These are phyloP conservation scores for Abrus precatorius DNA, from an alignment of 306 rosid genomes.

Conservation along the genomic window DNA sequence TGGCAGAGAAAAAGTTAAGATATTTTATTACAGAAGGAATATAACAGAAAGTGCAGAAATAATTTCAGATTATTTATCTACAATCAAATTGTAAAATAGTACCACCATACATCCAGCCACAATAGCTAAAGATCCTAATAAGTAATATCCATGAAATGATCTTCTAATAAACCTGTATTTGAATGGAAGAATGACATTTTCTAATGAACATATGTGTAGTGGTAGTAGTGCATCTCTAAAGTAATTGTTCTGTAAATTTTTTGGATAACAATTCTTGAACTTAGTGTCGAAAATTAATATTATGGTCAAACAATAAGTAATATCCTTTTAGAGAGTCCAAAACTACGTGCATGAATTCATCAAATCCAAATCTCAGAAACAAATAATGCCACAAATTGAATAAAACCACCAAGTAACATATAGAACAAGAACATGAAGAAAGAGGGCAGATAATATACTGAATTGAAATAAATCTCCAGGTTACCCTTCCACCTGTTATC, in stretches of 20 bases:
- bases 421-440: constrained; percentile 20
- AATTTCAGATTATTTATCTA: neutral
- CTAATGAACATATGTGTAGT: neutral
- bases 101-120: neutral
- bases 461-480: constrained; percentile 44
- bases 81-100: neutral
- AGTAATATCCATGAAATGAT: neutral
- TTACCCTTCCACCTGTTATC: constrained; percentile 56
- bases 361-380: constrained; percentile 24
- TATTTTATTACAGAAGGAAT: neutral
- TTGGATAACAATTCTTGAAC: neutral
- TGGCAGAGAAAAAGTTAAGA: neutral
- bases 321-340: neutral
- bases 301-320: constrained; percentile 6
- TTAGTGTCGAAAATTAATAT: constrained; percentile 10
- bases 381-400: constrained; percentile 19
- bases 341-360: constrained; percentile 6
- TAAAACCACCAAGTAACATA: constrained; percentile 36
- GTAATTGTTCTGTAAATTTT: neutral
- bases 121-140: neutral
- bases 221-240: neutral
- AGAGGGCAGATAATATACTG: constrained; percentile 40
- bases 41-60: neutral
- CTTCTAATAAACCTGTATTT: neutral
- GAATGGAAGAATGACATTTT: constrained; percentile 13